Percentiles rank a stretch among this genome's conserved stretches.
Conservation (phyloP, 2,329 filamentous ascomycete species). For the Exophiala aquamarina region DNA sequence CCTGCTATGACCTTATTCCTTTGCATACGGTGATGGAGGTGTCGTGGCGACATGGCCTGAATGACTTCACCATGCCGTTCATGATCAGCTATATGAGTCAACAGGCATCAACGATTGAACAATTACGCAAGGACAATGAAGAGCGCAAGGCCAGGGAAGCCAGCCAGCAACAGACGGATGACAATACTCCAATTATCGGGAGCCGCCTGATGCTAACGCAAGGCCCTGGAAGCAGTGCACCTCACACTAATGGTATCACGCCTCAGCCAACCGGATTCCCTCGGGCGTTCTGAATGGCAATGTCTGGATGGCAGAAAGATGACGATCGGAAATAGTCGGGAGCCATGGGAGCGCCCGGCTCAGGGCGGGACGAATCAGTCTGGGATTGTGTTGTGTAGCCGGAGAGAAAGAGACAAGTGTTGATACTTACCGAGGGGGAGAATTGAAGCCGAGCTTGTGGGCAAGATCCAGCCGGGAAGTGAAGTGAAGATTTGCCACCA, state of each 20-base stretch:
- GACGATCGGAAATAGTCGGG: slow-evolving; percentile 16
- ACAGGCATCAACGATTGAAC: slow-evolving; percentile 80
- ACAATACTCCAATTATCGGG: slow-evolving; percentile 90
- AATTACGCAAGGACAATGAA: slow-evolving; percentile 93
- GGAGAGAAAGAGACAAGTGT: no score
- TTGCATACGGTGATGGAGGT: slow-evolving; percentile 92
- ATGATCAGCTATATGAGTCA: slow-evolving; percentile 98
- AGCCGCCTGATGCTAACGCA: slow-evolving; percentile 94
- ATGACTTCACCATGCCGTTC: slow-evolving; percentile 99
- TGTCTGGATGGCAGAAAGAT: slow-evolving; percentile 2
- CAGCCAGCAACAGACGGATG: slow-evolving; percentile 83
- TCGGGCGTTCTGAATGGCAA: slow-evolving; percentile 48
- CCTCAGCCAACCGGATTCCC: slow-evolving; percentile 80
- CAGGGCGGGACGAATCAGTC: not conserved
- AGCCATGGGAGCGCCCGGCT: not conserved
- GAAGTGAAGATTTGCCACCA: not conserved
- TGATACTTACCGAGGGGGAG: no score
- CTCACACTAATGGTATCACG: slow-evolving; percentile 81
- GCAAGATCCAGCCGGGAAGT: no score
- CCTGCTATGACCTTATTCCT: slow-evolving; percentile 95
- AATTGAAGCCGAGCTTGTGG: no score
- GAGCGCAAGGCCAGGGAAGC: slow-evolving; percentile 73
- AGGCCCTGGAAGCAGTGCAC: slow-evolving; percentile 64
- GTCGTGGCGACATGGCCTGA: slow-evolving; percentile 91
- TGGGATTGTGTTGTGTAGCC: not conserved